Base-by-base conservation (phyloP, 441 rosid genomes). In the Pelargonium myrrhifolium region DNA sequence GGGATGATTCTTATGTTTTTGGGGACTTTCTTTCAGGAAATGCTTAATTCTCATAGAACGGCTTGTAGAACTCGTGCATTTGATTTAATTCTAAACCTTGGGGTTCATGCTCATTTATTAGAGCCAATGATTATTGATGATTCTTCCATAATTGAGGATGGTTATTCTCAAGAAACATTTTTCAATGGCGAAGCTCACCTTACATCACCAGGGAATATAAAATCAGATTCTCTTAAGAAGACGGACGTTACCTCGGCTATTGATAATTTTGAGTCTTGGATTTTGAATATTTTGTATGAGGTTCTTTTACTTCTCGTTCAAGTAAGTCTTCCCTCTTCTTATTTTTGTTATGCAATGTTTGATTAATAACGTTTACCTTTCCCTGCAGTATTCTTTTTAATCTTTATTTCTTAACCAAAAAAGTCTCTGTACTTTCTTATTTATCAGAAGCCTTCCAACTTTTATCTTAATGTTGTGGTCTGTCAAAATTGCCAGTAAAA, bases 261-360 rank as follows among this genome's bases (percentile, higher is more conserved):
- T 74, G 83, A 83, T 71, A 85, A 79, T 47, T 84, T 95, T 74
- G 99, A 92, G 83, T 80, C 93, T 65, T 95, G 98, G 99, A 90
- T 95, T 72, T 78, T 92, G 65, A 89, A 86, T 76, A 95, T 95
- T 77, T 77, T 95, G 66, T 86, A 84, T 72, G 98, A 92, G 79
- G 85, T 87, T 72, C 98, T 95, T 75, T 91, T 95, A 68, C 87
- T 90, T 80, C 96, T 95, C 65, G 97, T 95, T 81, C 99, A 92
- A 98, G 98, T 95, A 81, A 67, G 51, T 55, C 35, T 65, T 37
- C 62, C 35, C 67, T 62, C 53, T 55, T 64, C 42, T 26, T 40
- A 14, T 40, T 12, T 15, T 61, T 61, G 42, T 28, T 14, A 17
- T 61, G n/a, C 64, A 61, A 28, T 61, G 20, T 28, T 56, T 60